A percentile compares a stretch with the other conserved stretches of the same genome.
Evolutionary conservation across 2,329 filamentous ascomycete genomes (phyloP).

Genomic region (Neonectria sp.): DNA sequence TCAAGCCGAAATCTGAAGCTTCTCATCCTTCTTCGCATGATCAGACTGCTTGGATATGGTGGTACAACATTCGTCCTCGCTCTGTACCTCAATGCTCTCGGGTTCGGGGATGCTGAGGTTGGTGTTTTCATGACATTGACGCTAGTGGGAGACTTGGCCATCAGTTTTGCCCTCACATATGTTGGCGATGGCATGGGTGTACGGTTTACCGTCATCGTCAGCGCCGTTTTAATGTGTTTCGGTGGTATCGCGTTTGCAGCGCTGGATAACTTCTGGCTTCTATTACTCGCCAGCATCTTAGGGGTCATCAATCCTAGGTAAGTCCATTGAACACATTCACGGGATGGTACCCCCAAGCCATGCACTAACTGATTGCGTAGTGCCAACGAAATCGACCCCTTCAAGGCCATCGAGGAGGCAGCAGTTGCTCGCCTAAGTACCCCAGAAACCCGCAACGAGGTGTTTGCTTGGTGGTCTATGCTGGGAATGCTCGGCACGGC

Average conservation of each 20-base stretch:
- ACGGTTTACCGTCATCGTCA: slow-evolving; percentile 29
- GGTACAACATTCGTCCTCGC: slow-evolving; percentile 41
- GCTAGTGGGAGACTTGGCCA: slow-evolving; percentile 41
- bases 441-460: no score
- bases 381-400: slow-evolving; percentile 45
- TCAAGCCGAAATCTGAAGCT: slow-evolving; percentile 41
- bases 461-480: no score
- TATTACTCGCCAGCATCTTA: slow-evolving; percentile 36
- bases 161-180: slow-evolving; percentile 42
- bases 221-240: slow-evolving; percentile 37
- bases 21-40: slow-evolving; percentile 37
- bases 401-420: slow-evolving; percentile 43
- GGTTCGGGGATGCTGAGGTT: slow-evolving; percentile 37
- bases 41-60: slow-evolving; percentile 41
- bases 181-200: slow-evolving; percentile 37
- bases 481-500: no score
- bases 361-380: slow-evolving; percentile 14
- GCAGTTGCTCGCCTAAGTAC: slow-evolving; percentile 38
- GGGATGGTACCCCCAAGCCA: background rate
- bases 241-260: slow-evolving; percentile 37
- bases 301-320: slow-evolving; percentile 43
- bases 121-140: slow-evolving; percentile 44
- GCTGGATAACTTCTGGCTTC: slow-evolving; percentile 40
- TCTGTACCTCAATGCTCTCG: slow-evolving; percentile 40
- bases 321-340: background rate